Conservation (phyloP, 2,329 filamentous ascomycete species). For the Fusarium protoensiforme region DNA sequence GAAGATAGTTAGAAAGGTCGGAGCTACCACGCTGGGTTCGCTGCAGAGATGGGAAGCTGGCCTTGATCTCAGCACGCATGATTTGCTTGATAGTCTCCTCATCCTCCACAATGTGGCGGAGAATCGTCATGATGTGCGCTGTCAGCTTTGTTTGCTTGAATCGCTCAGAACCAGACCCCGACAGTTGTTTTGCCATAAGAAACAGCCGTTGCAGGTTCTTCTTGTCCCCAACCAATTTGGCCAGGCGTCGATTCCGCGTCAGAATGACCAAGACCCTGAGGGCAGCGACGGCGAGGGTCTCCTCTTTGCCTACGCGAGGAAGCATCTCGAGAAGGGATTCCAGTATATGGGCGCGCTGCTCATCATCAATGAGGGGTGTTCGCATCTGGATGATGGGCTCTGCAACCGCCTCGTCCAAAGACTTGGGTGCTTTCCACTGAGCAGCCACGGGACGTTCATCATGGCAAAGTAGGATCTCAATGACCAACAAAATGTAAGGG, state of each 20-base stretch:
- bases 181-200: constrained; percentile 93
- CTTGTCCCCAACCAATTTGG: constrained; percentile 83
- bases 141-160: constrained; percentile 68
- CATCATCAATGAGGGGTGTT: constrained; percentile 66
- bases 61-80: constrained; percentile 88
- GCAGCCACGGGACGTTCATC: constrained; percentile 84
- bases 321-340: constrained; percentile 84
- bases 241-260: constrained; percentile 81
- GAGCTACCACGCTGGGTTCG: constrained; percentile 62
- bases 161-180: constrained; percentile 79
- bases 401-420: constrained; percentile 60
- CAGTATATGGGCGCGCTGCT: constrained; percentile 78
- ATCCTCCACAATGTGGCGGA: constrained; percentile 95
- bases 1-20: constrained; percentile 79
- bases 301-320: constrained; percentile 88
- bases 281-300: constrained; percentile 83
- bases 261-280: constrained; percentile 87
- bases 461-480: constrained; percentile 90
- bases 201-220: constrained; percentile 91
- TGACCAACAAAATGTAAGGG: constrained; percentile 86
- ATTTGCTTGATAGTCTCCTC: constrained; percentile 90
- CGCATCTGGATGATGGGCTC: constrained; percentile 69
- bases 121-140: constrained; percentile 80
- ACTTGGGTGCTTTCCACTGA: constrained; percentile 71
- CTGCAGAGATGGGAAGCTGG: constrained; percentile 73